These are phyloP conservation scores for Daedaleopsis sinensis DNA, from an alignment of 768 basidiomycete genomes.

Conservation along the genomic window DNA sequence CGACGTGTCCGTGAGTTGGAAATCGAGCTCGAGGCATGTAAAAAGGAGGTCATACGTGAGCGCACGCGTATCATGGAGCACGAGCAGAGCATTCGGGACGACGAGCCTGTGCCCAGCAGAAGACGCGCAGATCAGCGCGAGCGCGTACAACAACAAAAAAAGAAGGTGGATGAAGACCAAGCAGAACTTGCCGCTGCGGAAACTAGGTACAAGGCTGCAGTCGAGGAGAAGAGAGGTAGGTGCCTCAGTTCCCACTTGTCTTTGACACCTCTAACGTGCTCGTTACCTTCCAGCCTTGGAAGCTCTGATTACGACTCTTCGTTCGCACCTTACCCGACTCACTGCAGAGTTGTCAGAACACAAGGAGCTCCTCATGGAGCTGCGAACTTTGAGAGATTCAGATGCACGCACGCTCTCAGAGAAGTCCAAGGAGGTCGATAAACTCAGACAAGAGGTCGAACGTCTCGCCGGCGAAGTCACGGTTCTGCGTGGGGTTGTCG, in stretches of 20 bases:
- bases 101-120: slow-evolving; percentile 42
- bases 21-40: slow-evolving; percentile 81
- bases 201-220: slow-evolving; percentile 69
- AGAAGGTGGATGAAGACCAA: slow-evolving; percentile 38
- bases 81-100: slow-evolving; percentile 20
- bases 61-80: slow-evolving; percentile 64
- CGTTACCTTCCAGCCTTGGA: slow-evolving; percentile 64
- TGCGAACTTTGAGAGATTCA: slow-evolving; percentile 62
- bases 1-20: slow-evolving; percentile 87
- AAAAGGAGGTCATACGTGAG: slow-evolving; percentile 74
- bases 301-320: slow-evolving; percentile 72
- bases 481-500: slow-evolving; percentile 83
- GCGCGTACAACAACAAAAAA: slow-evolving; percentile 18
- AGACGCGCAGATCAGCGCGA: slow-evolving; percentile 3
- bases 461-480: slow-evolving; percentile 84
- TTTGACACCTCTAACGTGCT: slow-evolving; percentile 18
- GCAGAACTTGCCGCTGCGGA: slow-evolving; percentile 35
- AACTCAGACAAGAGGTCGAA: slow-evolving; percentile 76
- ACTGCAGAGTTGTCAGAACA: slow-evolving; percentile 82
- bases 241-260: neutral
- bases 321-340: slow-evolving; percentile 74
- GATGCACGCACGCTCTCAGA: slow-evolving; percentile 60
- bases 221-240: slow-evolving; percentile 88
- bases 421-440: slow-evolving; percentile 68
- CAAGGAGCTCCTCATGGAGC: slow-evolving; percentile 66